phyloP scores from a whole-genome alignment of 257 asterid species.

The Salvia rosmarinus region DNA sequence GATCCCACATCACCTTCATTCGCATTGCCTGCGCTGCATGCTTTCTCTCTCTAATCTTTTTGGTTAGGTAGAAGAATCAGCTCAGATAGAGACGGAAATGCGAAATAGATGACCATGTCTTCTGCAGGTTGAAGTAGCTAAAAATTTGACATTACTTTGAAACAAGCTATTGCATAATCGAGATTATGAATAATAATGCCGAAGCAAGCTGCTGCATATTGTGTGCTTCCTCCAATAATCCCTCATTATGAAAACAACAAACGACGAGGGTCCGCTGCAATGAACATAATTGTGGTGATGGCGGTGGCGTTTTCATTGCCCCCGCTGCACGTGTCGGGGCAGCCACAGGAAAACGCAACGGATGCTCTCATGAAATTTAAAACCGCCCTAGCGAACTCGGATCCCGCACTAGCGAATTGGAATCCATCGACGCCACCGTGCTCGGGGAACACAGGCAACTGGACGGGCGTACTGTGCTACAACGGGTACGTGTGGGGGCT shows the following conservation, averaged over 20 bases:
- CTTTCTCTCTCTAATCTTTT: slow-evolving; percentile 21
- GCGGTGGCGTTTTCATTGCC: slow-evolving; percentile 1
- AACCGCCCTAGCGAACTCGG: slow-evolving; percentile 48
- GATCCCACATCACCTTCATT: slow-evolving; percentile 25
- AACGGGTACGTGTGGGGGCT: slow-evolving; percentile 74
- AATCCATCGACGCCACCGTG: slow-evolving; percentile 58
- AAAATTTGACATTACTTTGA: background rate
- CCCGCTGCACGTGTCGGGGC: slow-evolving; percentile 5
- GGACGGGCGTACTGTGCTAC: slow-evolving; percentile 79
- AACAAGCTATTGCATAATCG: background rate
- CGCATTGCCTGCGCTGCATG: slow-evolving; percentile 30
- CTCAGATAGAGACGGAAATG: background rate
- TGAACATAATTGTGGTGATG: background rate
- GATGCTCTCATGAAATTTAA: slow-evolving; percentile 61
- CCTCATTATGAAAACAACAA: no score
- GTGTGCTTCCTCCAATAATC: no score
- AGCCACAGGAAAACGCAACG: slow-evolving; percentile 36
- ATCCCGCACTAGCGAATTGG: slow-evolving; percentile 63
- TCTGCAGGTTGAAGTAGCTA: slow-evolving; percentile 4
- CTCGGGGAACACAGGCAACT: slow-evolving; percentile 47
- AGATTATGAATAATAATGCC: slow-evolving; percentile 10
- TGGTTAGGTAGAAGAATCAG: no score
- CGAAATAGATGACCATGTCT: slow-evolving; percentile 1
- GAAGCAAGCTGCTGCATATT: no score
- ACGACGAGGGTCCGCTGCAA: background rate